Evolutionary conservation across 2,329 filamentous ascomycete genomes (phyloP).

Genomic region (Phialemonium atrogriseum): DNA sequence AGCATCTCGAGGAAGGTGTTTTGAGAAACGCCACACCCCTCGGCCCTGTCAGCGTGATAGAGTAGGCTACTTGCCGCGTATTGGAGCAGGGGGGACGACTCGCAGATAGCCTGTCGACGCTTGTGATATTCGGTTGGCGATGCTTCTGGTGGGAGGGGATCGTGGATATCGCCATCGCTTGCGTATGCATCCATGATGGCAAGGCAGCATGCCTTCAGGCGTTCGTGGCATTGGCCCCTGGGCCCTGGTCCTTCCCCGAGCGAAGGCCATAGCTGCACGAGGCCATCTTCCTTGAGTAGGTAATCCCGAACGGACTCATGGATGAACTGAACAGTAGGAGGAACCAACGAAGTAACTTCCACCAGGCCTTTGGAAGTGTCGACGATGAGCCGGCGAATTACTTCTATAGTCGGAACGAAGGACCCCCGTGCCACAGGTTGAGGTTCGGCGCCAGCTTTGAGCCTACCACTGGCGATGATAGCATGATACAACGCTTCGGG

Average conservation of each 20-base stretch:
- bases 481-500: conserved; percentile 33
- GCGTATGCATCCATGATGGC: conserved; percentile 2
- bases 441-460: too few relatives aligned
- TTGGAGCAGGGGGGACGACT: not conserved
- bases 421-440: conserved; percentile 3
- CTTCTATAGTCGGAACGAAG: conserved; percentile 11
- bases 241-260: conserved; percentile 7
- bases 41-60: not conserved
- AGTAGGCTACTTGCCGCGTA: not conserved
- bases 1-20: not conserved
- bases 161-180: too few relatives aligned
- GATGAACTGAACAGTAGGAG: conserved; percentile 39
- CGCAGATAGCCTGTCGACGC: not conserved
- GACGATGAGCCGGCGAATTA: conserved; percentile 25
- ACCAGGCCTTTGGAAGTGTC: conserved; percentile 42
- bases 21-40: not conserved
- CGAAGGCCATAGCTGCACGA: conserved; percentile 7
- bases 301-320: conserved; percentile 43
- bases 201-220: conserved; percentile 9
- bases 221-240: conserved; percentile 9
- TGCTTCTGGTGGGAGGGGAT: too few relatives aligned
- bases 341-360: conserved; percentile 19
- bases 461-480: conserved; percentile 28
- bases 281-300: conserved; percentile 20
- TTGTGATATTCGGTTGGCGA: not conserved